A percentile compares a stretch with the other conserved stretches of the same genome.
phyloP scores from a whole-genome alignment of 805 yeast genomes.

The Wickerhamomyces sydowiorum region DNA sequence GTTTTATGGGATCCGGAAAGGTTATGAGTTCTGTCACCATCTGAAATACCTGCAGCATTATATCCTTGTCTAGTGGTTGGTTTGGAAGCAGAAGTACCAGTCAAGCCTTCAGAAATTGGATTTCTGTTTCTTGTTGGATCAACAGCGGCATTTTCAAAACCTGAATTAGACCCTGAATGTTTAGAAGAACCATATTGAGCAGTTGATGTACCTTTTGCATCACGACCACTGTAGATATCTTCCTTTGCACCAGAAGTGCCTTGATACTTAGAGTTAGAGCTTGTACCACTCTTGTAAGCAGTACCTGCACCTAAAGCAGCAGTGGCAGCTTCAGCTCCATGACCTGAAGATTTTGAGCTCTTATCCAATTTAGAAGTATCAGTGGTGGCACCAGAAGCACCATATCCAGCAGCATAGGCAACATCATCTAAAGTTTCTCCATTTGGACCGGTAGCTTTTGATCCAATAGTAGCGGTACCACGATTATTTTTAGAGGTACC shows the following conservation, averaged over 20 bases:
- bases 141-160: constrained; percentile 1
- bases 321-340: background rate
- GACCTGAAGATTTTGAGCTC: background rate
- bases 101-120: constrained; percentile 10
- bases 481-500: no score
- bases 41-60: background rate
- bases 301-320: background rate
- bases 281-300: background rate
- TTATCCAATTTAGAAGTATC: background rate
- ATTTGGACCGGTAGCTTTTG: background rate
- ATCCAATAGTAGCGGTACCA: no score
- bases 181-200: no score
- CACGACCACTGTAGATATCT: background rate
- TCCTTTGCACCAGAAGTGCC: background rate
- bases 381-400: constrained; percentile 1
- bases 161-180: background rate
- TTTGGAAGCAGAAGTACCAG: background rate
- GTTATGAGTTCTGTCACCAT: background rate
- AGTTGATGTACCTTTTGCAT: background rate
- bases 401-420: constrained; percentile 1
- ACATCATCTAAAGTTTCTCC: background rate
- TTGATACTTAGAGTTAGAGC: background rate
- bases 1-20: background rate
- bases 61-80: background rate
- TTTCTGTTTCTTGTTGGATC: constrained; percentile 10